phyloP scores from a whole-genome alignment of 345 rosid genomes.

The Schrenkiella parvula region DNA sequence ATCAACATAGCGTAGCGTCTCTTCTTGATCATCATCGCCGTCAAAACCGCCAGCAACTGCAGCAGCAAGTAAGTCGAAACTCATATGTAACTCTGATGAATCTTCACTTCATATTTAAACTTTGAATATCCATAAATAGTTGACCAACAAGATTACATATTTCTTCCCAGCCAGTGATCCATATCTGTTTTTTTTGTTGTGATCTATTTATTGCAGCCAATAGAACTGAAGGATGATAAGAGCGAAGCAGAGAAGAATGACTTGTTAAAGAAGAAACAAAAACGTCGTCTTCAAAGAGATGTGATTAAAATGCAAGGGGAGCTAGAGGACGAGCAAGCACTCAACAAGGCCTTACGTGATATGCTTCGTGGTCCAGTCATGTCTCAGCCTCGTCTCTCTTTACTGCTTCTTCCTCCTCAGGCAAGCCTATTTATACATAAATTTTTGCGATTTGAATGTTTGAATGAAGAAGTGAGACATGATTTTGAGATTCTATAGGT shows the following conservation, averaged over 20 bases:
- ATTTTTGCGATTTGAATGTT: background rate
- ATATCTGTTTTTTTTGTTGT: background rate
- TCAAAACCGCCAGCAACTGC: background rate
- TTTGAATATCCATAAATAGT: background rate
- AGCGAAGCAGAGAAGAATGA: conserved; percentile 41
- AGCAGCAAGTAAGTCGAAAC: conserved; percentile 16
- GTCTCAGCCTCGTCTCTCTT: conserved; percentile 52
- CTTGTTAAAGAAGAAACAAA: conserved; percentile 55
- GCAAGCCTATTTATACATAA: conserved; percentile 22
- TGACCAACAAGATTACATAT: background rate
- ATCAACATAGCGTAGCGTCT: conserved; percentile 22
- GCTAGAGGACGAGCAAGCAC: conserved; percentile 53
- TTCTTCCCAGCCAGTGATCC: background rate
- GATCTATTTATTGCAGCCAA: background rate
- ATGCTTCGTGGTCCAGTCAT: conserved; percentile 59
- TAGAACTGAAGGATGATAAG: conserved; percentile 1
- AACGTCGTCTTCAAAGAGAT: conserved; percentile 4
- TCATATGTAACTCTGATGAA: background rate
- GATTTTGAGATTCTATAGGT: conserved; percentile 43
- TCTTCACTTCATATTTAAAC: background rate
- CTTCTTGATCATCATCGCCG: conserved; percentile 33
- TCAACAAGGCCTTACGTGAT: conserved; percentile 55
- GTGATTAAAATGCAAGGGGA: conserved; percentile 57
- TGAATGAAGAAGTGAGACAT: background rate
- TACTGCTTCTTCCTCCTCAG: conserved; percentile 75